Percentiles rank a stretch among this genome's conserved stretches.
These are phyloP conservation scores for Rubroshorea leprosula DNA, from an alignment of 345 rosid species.

Conservation along the genomic window DNA sequence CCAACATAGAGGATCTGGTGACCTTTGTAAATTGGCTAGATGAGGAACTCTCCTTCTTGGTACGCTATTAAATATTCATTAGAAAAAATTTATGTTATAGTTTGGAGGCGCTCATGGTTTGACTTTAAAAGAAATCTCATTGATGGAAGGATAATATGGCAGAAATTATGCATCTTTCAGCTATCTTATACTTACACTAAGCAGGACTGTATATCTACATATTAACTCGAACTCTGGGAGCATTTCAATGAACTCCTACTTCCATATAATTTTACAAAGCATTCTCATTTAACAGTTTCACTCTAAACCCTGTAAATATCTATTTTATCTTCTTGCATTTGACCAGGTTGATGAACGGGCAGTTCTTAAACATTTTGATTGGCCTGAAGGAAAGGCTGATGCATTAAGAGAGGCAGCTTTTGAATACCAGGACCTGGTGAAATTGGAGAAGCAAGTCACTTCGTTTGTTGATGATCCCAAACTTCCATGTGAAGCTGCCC, in stretches of 20 bases:
- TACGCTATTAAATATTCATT: constrained; percentile 19
- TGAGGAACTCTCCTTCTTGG: constrained; percentile 98
- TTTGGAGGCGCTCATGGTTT: neutral
- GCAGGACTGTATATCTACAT: neutral
- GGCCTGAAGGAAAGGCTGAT: constrained; percentile 99
- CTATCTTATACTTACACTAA: neutral
- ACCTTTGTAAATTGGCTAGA: constrained; percentile 97
- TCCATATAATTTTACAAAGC: too few relatives aligned
- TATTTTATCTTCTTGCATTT: constrained; percentile 13
- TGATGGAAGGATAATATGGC: neutral
- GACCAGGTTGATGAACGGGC: constrained; percentile 91
- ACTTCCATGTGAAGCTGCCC: constrained; percentile 77
- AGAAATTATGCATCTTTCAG: constrained; percentile 3
- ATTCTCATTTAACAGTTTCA: too few relatives aligned
- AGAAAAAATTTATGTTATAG: constrained; percentile 3
- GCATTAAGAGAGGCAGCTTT: constrained; percentile 94
- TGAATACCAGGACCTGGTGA: constrained; percentile 91
- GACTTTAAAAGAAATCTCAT: too few relatives aligned
- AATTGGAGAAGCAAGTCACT: constrained; percentile 73
- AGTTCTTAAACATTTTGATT: constrained; percentile 96
- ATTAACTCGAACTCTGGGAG: too few relatives aligned
- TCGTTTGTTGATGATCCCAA: constrained; percentile 80
- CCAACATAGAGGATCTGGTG: constrained; percentile 65
- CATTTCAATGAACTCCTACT: too few relatives aligned
- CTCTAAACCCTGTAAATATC: neutral